Base-by-base conservation (phyloP, 345 rosid species). In the Acer negundo region DNA sequence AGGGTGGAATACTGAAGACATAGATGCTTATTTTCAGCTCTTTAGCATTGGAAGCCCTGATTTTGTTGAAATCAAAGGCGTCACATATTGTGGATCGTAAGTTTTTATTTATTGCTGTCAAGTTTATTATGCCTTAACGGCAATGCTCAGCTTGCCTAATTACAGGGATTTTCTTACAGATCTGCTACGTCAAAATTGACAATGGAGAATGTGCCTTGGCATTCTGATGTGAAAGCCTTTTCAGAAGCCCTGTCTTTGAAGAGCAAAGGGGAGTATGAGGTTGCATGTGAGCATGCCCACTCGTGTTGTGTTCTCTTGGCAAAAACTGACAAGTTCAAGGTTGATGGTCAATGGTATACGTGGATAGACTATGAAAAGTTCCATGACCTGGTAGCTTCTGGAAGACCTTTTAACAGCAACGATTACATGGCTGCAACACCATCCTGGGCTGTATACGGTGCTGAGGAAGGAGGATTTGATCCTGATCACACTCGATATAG, bases 121-220 rank as follows among this genome's bases (percentile, higher is more conserved):
- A 13, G 61, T 79, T 73, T 46, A 64, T 73, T 35, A 44, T 20
- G 0, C 0, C 9, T 56, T 62, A 40, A 61, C 77, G 44, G 28
- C 7, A 51, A 24, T 19, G 68, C 62, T 82, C 69, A 70, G 40
- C 75, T 62, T 73, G 69, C 82, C 19, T 53, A 70, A 35, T 74
- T 44, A 38, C 46, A 46, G 22, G 31, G 51, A 77, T 68, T 72
- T 38, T 80, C 22, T 77, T 46, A 46, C 84, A 96, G 99, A 69
- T 87, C 99, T 76, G 92, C 98, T 26, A 92, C 98, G 49, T 96
- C 99, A 77, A 96, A 94, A 84, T 79, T 96, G 89, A 94, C 97
- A 4, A 96, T 94, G 99, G 97, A 94, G 85, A 96, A 96, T 84
- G 97, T 94, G 31, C 99, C 97, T 0, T 96, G 99, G 98, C 99